Base-by-base conservation (phyloP, 2,329 filamentous ascomycete species). In the Talaromyces sp. region DNA sequence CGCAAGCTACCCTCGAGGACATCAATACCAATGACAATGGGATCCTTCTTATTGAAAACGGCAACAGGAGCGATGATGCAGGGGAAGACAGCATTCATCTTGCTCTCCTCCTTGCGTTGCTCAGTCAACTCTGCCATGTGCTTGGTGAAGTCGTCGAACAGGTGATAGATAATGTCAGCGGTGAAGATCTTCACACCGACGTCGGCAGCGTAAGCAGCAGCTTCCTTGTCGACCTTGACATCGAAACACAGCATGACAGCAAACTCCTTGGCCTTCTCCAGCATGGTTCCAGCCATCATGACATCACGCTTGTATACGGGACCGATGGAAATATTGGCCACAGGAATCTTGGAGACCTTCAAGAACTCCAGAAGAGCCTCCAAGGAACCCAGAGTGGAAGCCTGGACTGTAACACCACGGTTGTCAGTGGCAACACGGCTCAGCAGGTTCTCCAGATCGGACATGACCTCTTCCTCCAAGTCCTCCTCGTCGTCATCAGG, bases 211-310 rank as follows among this genome's bases (percentile, higher is more conserved):
- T 97, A 96, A 9, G 84, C 82, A 61, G 88, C 86, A 0, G 94
- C 94, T 70, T 99, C 94, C 75, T 96, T 97, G 77, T 99, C 94
- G 14, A 99, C 90, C 80, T 97, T 97, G 77, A 99, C 94, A 73
- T 99, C 95, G 82, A 99, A 99, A 74, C 94, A 97, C 46, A 99
- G 86, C 94, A 99, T 99, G 71, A 97, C 90, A n/a, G 94, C 94
- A 65, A 87, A 95, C 70, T 99, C 92, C 62, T 91, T 91, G 14
- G 87, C 84, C 79, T 97, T 97, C 76, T 99, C 94, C 67, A 97
- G 74, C 94, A 99, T 99, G 63, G 90, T 89, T 68, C 91, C 92
- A 1, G 79, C 90, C 83, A 86, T 92, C 84, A 97, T 94, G 49
- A 99, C 90, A 75, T 99, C 94, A 67, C 94, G 90, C 81, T 97